Evolutionary conservation across 257 asterid genomes (phyloP).

Genomic region (Plantago elongata): DNA sequence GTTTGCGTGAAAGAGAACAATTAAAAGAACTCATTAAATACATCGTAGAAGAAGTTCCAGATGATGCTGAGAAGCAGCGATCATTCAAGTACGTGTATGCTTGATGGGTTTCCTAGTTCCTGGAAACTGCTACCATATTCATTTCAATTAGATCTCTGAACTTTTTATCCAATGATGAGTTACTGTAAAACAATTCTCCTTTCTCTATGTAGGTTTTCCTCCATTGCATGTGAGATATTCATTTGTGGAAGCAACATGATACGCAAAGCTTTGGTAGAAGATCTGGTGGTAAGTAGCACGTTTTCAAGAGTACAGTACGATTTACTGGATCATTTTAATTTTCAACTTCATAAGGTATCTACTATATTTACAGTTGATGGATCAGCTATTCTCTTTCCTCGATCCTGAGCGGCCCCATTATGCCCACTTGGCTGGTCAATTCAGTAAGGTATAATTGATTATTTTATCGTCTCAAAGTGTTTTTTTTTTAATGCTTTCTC

Average conservation of each 20-base stretch:
- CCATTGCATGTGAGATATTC: slow-evolving; percentile 86
- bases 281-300: slow-evolving; percentile 52
- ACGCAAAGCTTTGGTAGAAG: slow-evolving; percentile 81
- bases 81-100: slow-evolving; percentile 50
- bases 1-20: slow-evolving; percentile 69
- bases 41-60: slow-evolving; percentile 83
- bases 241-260: slow-evolving; percentile 87
- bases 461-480: neutral
- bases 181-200: slow-evolving; percentile 15
- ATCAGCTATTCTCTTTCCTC: slow-evolving; percentile 72
- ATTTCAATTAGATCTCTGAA: slow-evolving; percentile 3
- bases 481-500: slow-evolving; percentile 1
- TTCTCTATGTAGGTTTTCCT: slow-evolving; percentile 59
- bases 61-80: slow-evolving; percentile 64
- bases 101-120: slow-evolving; percentile 11
- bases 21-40: slow-evolving; percentile 63
- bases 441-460: slow-evolving; percentile 65
- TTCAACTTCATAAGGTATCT: slow-evolving; percentile 20
- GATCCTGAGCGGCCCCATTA: slow-evolving; percentile 61
- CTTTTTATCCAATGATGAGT: slow-evolving; percentile 4
- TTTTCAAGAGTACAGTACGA: neutral
- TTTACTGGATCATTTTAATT: slow-evolving; percentile 12
- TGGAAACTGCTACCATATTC: slow-evolving; percentile 12
- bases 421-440: slow-evolving; percentile 66
- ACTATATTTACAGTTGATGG: slow-evolving; percentile 61